These are phyloP conservation scores for Metarhizium humberi DNA, from an alignment of 2,329 filamentous ascomycete species.

Conservation along the genomic window DNA sequence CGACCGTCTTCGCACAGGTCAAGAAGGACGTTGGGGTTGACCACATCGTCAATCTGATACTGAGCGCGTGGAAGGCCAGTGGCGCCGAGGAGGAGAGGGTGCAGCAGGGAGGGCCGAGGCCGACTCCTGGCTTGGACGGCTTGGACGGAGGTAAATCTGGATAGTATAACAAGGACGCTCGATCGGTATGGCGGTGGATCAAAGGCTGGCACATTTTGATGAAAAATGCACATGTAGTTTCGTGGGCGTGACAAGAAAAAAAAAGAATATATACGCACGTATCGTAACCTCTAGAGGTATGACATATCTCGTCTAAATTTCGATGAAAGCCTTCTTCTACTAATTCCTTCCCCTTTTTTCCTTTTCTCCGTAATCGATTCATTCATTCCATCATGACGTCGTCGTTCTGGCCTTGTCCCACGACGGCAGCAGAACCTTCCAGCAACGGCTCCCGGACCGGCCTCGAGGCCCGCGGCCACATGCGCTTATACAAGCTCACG, in stretches of 20 bases:
- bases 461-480: conserved; percentile 65
- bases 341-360: background rate
- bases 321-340: background rate
- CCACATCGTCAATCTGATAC: conserved; percentile 77
- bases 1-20: conserved; percentile 94
- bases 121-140: conserved; percentile 45
- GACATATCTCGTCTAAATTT: conserved; percentile 9
- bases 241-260: background rate
- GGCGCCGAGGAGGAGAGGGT: conserved; percentile 59
- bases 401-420: conserved; percentile 12
- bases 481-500: conserved; percentile 78
- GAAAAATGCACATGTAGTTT: background rate
- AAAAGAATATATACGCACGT: conserved; percentile 14
- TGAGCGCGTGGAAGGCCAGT: conserved; percentile 87
- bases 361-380: conserved; percentile 6
- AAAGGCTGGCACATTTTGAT: background rate
- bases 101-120: conserved; percentile 45
- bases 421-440: conserved; percentile 17
- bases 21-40: conserved; percentile 81
- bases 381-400: conserved; percentile 30
- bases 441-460: conserved; percentile 35
- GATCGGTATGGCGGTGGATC: too few species aligned
- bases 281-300: conserved; percentile 17
- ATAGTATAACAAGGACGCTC: too few species aligned
- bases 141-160: too few species aligned